phyloP scores from a whole-genome alignment of 2,329 filamentous ascomycete genomes.

The Beauveria scarabaeidicola region DNA sequence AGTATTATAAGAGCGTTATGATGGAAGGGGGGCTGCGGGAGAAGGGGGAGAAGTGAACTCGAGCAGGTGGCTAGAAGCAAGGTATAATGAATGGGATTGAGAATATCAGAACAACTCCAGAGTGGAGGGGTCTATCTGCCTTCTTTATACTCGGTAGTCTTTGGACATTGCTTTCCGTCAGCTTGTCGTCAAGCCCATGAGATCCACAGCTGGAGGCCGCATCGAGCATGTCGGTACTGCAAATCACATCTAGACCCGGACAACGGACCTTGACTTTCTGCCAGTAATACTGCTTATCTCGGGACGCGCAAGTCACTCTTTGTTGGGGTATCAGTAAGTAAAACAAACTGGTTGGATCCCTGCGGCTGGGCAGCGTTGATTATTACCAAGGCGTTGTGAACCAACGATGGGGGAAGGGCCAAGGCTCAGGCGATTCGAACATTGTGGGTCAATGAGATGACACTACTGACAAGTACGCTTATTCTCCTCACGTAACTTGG shows the following conservation, averaged over 20 bases:
- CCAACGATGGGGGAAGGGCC: neutral
- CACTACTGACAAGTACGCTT: constrained; percentile 11
- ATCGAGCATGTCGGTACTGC: neutral
- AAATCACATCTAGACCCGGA: constrained; percentile 7
- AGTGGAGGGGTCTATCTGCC: neutral
- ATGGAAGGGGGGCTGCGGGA: neutral
- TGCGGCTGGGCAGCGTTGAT: constrained; percentile 1
- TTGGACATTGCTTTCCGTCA: neutral
- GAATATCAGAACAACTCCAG: neutral
- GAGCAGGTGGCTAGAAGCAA: neutral
- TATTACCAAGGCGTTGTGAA: neutral
- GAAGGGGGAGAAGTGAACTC: neutral
- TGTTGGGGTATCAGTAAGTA: constrained; percentile 2
- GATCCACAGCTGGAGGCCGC: neutral
- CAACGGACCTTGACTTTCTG: neutral
- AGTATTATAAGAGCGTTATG: neutral
- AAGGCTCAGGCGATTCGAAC: constrained; percentile 3
- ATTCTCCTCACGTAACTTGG: constrained; percentile 12
- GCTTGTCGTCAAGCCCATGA: neutral
- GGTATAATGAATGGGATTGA: neutral
- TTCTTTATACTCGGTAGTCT: constrained; percentile 8
- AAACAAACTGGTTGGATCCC: neutral
- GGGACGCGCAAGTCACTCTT: neutral
- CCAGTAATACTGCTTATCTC: constrained; percentile 12
- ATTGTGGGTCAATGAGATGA: constrained; percentile 8